phyloP scores from a whole-genome alignment of 1,284 basidiomycete genomes.

The Clitocybe nebularis region DNA sequence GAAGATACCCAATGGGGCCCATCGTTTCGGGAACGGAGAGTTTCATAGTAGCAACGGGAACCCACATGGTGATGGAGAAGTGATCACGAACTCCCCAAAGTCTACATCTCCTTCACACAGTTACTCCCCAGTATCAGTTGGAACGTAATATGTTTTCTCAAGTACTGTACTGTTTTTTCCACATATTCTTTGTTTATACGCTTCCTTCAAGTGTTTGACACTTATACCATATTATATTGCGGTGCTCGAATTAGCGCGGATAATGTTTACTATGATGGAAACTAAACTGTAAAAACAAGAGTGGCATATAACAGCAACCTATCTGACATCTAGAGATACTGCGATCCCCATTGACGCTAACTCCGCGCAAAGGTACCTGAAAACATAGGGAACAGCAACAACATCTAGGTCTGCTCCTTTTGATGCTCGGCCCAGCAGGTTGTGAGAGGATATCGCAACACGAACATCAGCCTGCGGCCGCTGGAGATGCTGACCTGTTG shows the following conservation, averaged over 20 bases:
- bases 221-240: background rate
- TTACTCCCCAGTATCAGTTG: constrained; percentile 2
- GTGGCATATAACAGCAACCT: constrained; percentile 6
- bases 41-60: background rate
- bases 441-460: constrained; percentile 60
- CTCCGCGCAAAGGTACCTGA: constrained; percentile 85
- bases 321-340: constrained; percentile 68
- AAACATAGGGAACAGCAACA: constrained; percentile 94
- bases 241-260: too few relatives aligned
- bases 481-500: constrained; percentile 41
- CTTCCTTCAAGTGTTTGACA: background rate
- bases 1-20: constrained; percentile 6
- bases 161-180: background rate
- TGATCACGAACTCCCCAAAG: background rate
- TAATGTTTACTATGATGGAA: background rate
- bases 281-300: background rate
- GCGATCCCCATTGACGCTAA: constrained; percentile 84
- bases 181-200: background rate
- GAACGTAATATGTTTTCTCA: background rate
- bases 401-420: constrained; percentile 86
- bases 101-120: constrained; percentile 1
- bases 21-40: constrained; percentile 3
- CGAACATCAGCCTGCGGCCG: constrained; percentile 46
- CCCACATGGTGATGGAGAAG: background rate
- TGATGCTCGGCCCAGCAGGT: constrained; percentile 54